Conservation (phyloP, 257 asterid genomes). For the Nicotiana attenuata region DNA sequence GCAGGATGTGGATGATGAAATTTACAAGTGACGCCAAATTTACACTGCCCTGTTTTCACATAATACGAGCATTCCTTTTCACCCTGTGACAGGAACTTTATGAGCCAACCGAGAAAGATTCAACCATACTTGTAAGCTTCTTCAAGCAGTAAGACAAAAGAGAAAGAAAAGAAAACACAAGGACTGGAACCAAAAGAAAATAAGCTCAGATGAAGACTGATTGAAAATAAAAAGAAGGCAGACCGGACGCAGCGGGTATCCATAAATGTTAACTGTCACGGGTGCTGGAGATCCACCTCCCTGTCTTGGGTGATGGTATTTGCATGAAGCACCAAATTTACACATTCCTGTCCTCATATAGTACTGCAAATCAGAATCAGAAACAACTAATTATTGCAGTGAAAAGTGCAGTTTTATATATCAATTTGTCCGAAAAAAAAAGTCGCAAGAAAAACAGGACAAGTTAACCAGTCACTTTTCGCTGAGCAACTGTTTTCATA, state of each 20-base stretch:
- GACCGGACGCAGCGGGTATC: conserved; percentile 92
- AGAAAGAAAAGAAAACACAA: conserved; percentile 13
- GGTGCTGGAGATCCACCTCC: conserved; percentile 66
- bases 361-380: conserved; percentile 45
- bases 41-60: conserved; percentile 86
- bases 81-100: conserved; percentile 53
- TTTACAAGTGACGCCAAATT: conserved; percentile 89
- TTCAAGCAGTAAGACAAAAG: not conserved
- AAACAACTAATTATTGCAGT: conserved; percentile 9
- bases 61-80: conserved; percentile 88
- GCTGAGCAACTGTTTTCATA: not conserved
- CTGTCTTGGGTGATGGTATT: conserved; percentile 89
- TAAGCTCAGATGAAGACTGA: not conserved
- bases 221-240: conserved; percentile 18
- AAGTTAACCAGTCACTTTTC: not conserved
- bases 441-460: not conserved
- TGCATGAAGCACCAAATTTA: conserved; percentile 92
- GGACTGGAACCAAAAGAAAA: conserved; percentile 8
- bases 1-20: conserved; percentile 95
- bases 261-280: conserved; percentile 51
- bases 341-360: conserved; percentile 90
- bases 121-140: conserved; percentile 12
- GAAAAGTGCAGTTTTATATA: not conserved
- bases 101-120: conserved; percentile 21
- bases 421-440: not conserved